Conservation (phyloP, 192 early-diverging fungal genomes). For the Podila horticola region DNA sequence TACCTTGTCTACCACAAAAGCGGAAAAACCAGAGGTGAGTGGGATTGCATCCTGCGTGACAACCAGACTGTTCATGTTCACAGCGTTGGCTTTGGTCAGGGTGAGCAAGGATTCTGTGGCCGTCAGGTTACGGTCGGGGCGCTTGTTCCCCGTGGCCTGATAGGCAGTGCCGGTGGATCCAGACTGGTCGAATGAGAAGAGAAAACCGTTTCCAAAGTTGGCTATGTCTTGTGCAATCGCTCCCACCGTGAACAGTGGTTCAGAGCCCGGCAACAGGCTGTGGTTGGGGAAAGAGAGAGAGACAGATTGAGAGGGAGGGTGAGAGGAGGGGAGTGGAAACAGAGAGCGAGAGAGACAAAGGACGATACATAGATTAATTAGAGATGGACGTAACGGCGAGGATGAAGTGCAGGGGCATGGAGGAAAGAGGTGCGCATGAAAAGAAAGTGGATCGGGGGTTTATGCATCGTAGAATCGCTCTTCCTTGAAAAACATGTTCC, state of each 20-base stretch:
- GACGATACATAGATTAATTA: background rate
- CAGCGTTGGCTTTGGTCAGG: background rate
- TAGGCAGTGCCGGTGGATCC: slow-evolving; percentile 23
- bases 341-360: background rate
- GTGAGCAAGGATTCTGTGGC: slow-evolving; percentile 20
- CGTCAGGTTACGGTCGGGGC: slow-evolving; percentile 18
- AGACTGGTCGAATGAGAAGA: slow-evolving; percentile 31
- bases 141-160: slow-evolving; percentile 19
- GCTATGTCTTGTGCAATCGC: slow-evolving; percentile 28
- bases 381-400: background rate
- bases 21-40: slow-evolving; percentile 25
- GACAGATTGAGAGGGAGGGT: background rate
- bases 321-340: background rate
- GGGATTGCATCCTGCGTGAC: slow-evolving; percentile 26
- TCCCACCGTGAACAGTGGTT: slow-evolving; percentile 37
- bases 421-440: background rate
- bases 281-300: background rate
- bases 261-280: slow-evolving; percentile 39
- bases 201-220: slow-evolving; percentile 25
- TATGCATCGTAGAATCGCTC: background rate
- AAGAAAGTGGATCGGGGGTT: background rate
- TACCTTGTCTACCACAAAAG: slow-evolving; percentile 46
- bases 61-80: slow-evolving; percentile 20
- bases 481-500: background rate
- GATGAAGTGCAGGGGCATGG: too few species aligned